Base-by-base conservation (phyloP, 352 stramenopile species). In the Elongisporangium anandrum region DNA sequence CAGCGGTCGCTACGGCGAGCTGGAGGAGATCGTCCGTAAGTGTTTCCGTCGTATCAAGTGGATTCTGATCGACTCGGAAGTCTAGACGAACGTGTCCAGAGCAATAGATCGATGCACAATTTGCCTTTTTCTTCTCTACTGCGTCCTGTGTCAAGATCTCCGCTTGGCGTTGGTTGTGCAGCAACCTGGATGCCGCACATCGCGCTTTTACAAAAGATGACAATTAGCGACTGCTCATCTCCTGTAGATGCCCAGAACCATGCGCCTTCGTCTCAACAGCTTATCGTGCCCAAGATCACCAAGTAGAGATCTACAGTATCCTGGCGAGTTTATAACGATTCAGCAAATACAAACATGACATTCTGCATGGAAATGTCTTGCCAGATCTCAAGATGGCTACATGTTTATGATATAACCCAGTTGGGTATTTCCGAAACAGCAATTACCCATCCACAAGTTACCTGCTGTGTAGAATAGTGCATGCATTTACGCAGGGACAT, bases 31-130 rank as follows among this genome's bases (percentile, higher is more conserved):
- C 52, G 86, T 96, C 54, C 87, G 88, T 41, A 96, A 96, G 70
- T 94, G 84, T 76, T 96, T 95, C 73, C 84, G 85, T 59, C 87
- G 88, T 61, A 94, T 96, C 70, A 95, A 94, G 70, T 96, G 88
- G 86, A 96, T 96, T 70, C 74, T 96, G 26, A 94, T 94, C 62
- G 88, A 96, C 60, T 95, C 85, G 29, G 85, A 95, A 65, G 82
- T 92, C 34, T 94, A 90, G 34, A 45, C 34, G 1, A 7, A 89
- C 22, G 13, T 34, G 21, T n/a, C 52, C 8, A 24, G 4, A 50
- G 17, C 51, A 34, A 56, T 56, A 34, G 51, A 45, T 45, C 34
- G 34, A 45, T 45, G 34, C 34, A 45, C 10, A 45, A 45, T 45
- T 45, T 9, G 10, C 34, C 17, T 45, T 7, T 45, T 45, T 45